Conservation (phyloP, 345 rosid genomes). For the Crucihimalaya himalaica region DNA sequence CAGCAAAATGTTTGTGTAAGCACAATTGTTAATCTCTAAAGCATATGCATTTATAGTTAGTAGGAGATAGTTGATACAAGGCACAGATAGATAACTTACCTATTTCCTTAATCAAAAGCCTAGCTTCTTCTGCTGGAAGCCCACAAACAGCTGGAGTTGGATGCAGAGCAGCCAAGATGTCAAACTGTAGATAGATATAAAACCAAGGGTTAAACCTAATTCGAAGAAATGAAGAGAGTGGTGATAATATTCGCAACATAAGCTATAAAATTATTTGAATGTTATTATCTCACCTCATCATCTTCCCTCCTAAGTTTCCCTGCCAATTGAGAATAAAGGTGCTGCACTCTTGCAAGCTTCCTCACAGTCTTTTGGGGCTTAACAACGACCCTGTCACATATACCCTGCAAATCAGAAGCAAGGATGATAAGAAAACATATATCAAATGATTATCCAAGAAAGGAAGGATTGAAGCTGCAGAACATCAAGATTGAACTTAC, state of each 20-base stretch:
- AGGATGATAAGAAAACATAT: background rate
- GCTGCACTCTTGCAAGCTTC: slow-evolving; percentile 88
- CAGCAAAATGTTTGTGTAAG: background rate
- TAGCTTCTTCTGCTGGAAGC: slow-evolving; percentile 86
- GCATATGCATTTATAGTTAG: background rate
- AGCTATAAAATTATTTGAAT: background rate
- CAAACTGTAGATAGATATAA: slow-evolving; percentile 52
- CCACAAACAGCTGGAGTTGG: slow-evolving; percentile 99
- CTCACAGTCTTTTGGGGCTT: slow-evolving; percentile 73
- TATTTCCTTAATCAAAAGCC: slow-evolving; percentile 74
- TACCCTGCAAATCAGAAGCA: slow-evolving; percentile 50
- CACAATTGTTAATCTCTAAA: slow-evolving; percentile 1
- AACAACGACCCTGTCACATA: slow-evolving; percentile 61
- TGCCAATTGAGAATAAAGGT: slow-evolving; percentile 68
- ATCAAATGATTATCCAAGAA: background rate
- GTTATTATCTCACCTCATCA: slow-evolving; percentile 63
- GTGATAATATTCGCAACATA: background rate
- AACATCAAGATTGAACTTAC: slow-evolving; percentile 47
- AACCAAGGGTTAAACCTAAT: background rate
- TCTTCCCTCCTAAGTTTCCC: slow-evolving; percentile 73
- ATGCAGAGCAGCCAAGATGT: slow-evolving; percentile 80
- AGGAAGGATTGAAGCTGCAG: background rate
- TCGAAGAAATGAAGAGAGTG: background rate
- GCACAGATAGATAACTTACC: slow-evolving; percentile 42
- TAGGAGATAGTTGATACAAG: background rate